Conservation (phyloP, 2,329 filamentous ascomycete genomes). For the Venturia carpophila region DNA sequence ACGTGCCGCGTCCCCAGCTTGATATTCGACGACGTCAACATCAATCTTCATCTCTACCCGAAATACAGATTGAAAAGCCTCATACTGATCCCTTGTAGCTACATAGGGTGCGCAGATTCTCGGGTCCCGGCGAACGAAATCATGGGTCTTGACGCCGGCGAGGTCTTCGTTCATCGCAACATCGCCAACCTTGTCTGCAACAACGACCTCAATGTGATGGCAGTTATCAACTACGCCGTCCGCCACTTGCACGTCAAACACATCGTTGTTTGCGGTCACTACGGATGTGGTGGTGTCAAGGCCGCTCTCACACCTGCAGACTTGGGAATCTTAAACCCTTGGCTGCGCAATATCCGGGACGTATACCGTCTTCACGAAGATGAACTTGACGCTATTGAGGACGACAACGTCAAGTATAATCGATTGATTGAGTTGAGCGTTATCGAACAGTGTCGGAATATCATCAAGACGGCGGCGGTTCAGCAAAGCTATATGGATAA, state of each 20-base stretch:
- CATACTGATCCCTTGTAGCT: conserved; percentile 11
- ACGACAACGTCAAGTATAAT: conserved; percentile 28
- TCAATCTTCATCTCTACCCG: neutral
- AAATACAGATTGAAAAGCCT: too few species aligned
- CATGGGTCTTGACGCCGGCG: conserved; percentile 29
- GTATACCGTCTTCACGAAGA: conserved; percentile 64
- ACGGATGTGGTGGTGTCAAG: conserved; percentile 58
- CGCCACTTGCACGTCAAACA: conserved; percentile 49
- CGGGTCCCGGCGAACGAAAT: conserved; percentile 36
- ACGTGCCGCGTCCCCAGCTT: neutral
- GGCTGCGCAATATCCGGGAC: conserved; percentile 67
- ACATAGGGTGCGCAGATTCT: conserved; percentile 31
- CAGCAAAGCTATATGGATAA: conserved; percentile 55
- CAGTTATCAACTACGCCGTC: conserved; percentile 35
- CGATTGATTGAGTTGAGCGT: conserved; percentile 33
- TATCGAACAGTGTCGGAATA: conserved; percentile 31
- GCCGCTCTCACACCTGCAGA: conserved; percentile 58
- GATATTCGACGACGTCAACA: neutral
- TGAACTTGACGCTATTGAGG: conserved; percentile 50
- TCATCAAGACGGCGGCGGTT: conserved; percentile 43
- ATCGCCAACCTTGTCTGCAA: conserved; percentile 32
- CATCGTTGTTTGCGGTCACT: conserved; percentile 63
- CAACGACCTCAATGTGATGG: conserved; percentile 36
- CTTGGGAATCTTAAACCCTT: conserved; percentile 63
- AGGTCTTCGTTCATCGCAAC: conserved; percentile 27